Base-by-base conservation (phyloP, 441 rosid genomes). In the Oxalis stricta region DNA sequence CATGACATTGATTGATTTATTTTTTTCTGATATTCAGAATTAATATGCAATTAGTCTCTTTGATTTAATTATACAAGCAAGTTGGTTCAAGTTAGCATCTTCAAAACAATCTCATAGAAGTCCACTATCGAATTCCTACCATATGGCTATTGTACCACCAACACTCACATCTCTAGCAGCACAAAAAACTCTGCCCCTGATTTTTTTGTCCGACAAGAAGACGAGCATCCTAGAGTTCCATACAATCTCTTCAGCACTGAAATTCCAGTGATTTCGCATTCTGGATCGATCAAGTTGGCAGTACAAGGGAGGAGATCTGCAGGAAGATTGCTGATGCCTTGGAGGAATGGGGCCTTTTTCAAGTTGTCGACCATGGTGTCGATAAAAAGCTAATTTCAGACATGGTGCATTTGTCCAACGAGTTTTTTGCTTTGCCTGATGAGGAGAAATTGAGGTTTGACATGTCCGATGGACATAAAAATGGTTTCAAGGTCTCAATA, bases 271-370 rank as follows among this genome's bases (percentile, higher is more conserved):
- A 85, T 89, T 5, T 89, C 97, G 5, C 57, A 84, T 0, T 53
- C 66, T 0, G 94, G 2, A 74, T 82, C 18, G 88, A 77, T 10
- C 82, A 75, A 12, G 66, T 41, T 0, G 75, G 41, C 5, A 73
- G 70, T 0, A 75, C 46, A 36, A 74, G 94, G 62, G 69, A 14
- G 3, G 84, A 76, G 54, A 78, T 89, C 19, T 79, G 92, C 46
- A 45, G n/a, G 65, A 55, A 60, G 73, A 51, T 84, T 89, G 20
- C 94, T 89, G 0, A 77, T 67, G 44, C 95, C 97, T 1, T 89
- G 95, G 17, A 95, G 85, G 69, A 67, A 79, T 0, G 84, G 97
- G 97, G 97, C 95, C 0, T n/a, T 89, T 89, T 89, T 41, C 97
- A 89, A 50, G 88, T n/a, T 20, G 61, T 85, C 4, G 97, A 85